phyloP scores from a whole-genome alignment of 31 red algal genomes.

The Endocladia muricata region DNA sequence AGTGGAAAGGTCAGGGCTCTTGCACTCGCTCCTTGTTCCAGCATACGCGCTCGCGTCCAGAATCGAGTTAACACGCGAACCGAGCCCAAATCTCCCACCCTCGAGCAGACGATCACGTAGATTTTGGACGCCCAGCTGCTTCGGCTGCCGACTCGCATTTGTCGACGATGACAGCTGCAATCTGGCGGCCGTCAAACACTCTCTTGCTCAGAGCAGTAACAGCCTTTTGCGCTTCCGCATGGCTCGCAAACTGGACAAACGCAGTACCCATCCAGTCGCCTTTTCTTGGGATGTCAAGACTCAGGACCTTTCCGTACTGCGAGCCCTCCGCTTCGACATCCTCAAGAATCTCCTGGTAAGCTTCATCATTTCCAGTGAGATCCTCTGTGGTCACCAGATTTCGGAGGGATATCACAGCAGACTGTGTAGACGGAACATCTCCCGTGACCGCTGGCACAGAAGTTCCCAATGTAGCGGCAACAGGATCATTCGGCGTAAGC shows the following conservation, averaged over 20 bases:
- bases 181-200: slow-evolving; percentile 53
- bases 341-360: slow-evolving; percentile 49
- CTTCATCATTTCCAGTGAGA: slow-evolving; percentile 33
- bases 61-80: neutral
- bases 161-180: slow-evolving; percentile 14
- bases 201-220: slow-evolving; percentile 23
- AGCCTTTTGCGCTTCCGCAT: slow-evolving; percentile 12
- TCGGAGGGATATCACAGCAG: slow-evolving; percentile 35
- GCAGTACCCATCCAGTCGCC: slow-evolving; percentile 46
- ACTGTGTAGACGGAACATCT: neutral
- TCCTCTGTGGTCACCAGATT: slow-evolving; percentile 62
- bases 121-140: slow-evolving; percentile 5
- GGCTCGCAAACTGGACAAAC: slow-evolving; percentile 25
- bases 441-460: neutral
- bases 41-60: slow-evolving; percentile 8
- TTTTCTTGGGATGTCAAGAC: slow-evolving; percentile 30
- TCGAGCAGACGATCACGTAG: too few relatives aligned
- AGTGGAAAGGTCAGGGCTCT: too few relatives aligned
- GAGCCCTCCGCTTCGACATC: slow-evolving; percentile 42
- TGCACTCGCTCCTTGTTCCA: too few relatives aligned
- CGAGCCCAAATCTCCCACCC: neutral
- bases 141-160: slow-evolving; percentile 23
- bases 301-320: slow-evolving; percentile 32
- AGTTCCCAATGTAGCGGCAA: neutral
- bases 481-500: neutral